Evolutionary conservation across 1,284 basidiomycete genomes (phyloP), one percentile per base, ranked within the genome.

Genomic region (Papiliotrema laurentii): DNA sequence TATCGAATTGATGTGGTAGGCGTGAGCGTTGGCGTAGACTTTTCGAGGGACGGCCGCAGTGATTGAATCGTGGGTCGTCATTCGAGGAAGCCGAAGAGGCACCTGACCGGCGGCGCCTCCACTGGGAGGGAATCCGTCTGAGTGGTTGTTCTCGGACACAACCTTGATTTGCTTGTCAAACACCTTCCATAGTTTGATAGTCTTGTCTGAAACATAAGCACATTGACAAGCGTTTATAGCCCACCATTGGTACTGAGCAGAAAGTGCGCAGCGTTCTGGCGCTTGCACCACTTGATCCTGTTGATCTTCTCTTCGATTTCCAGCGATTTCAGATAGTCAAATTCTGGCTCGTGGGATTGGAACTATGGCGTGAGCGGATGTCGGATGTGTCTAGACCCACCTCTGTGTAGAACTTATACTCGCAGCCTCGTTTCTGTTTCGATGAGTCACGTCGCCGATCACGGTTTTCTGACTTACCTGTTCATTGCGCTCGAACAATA

Each of bases 291-390:
- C 74, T 93, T 90, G 81, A 98, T 99, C 82, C 97, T 90, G 80
- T 98, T 98, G 81, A 98, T 98, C 85, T 99, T 98, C 80, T 98
- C 96, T 76, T 99, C 96, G 73, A 99, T 99, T 80, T 98, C 96
- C 61, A 98, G 80, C 27, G 91, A 96, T 80, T 99, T 99, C 72
- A 99, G 85, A 74, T 99, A 99, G 79, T 99, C 96, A 75, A 99
- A 99, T 75, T 99, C 96, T 51, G 96, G 96, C 74, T 99, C 96
- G 74, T 99, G 96, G 38, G 91, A 96, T 80, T 99, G 96, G 72
- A 98, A 74, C 71, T 74, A 43, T 13, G 9, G n/a, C n/a, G n/a
- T n/a, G n/a, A n/a, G n/a, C n/a, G n/a, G n/a, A n/a, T n/a, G n/a
- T 28, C 19, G 38, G 9, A 31, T 16, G 9, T 16, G 9, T 31